phyloP scores from a whole-genome alignment of 306 rosid species.

The Medicago arabica region DNA sequence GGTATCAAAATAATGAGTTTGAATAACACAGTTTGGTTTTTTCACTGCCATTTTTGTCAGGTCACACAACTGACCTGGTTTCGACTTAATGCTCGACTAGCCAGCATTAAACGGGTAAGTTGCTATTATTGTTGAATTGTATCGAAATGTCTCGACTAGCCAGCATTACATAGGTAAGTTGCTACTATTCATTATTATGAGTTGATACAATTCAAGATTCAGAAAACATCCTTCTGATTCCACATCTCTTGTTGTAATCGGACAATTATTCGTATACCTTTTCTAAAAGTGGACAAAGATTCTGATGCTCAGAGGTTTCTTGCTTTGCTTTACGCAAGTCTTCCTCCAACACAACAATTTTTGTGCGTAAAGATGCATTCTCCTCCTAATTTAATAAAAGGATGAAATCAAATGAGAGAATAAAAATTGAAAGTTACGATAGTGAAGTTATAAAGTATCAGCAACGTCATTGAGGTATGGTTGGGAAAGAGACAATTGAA shows the following conservation, averaged over 20 bases:
- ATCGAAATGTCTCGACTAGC: too few species aligned
- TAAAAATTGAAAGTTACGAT: slow-evolving; percentile 6
- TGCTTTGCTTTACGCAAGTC: slow-evolving; percentile 78
- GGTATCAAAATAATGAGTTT: too few species aligned
- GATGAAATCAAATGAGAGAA: slow-evolving; percentile 30
- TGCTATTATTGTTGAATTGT: too few species aligned
- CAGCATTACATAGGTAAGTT: too few species aligned
- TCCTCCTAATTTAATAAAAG: slow-evolving; percentile 70
- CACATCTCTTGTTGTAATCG: background rate
- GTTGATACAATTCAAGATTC: slow-evolving; percentile 25
- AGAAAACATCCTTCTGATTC: slow-evolving; percentile 16
- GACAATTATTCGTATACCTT: slow-evolving; percentile 57
- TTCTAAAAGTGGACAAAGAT: slow-evolving; percentile 60
- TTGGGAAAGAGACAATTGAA: slow-evolving; percentile 1
- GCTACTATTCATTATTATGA: background rate
- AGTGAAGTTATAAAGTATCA: slow-evolving; percentile 1
- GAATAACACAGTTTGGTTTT: background rate
- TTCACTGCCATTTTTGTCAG: slow-evolving; percentile 11
- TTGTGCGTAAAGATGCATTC: slow-evolving; percentile 66
- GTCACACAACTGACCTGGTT: background rate
- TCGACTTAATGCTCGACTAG: background rate
- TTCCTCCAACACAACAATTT: slow-evolving; percentile 78
- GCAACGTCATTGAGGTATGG: background rate
- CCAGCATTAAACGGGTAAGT: too few species aligned
- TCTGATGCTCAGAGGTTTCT: slow-evolving; percentile 70